A percentile compares a stretch with the other conserved stretches of the same genome.
These are phyloP conservation scores for Camellia oleifera DNA, from an alignment of 179 eudicot genomes.

Conservation along the genomic window DNA sequence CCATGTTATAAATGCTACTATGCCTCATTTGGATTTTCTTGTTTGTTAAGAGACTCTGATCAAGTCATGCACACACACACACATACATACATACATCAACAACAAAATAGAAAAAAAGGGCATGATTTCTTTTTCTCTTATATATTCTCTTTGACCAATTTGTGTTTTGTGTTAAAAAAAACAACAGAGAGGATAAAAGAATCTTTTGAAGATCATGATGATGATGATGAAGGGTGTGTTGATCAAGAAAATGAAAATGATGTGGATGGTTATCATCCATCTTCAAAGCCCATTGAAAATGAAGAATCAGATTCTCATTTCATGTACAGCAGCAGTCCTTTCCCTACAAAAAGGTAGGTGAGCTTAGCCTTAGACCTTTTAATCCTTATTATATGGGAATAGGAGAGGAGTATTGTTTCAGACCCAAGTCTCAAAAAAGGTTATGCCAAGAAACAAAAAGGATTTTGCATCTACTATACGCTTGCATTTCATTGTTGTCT, in stretches of 20 bases:
- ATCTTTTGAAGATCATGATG: slow-evolving; percentile 27
- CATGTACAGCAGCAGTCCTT: slow-evolving; percentile 25
- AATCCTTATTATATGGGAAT: too few species aligned
- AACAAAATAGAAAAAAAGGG: neutral
- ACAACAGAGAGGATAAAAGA: slow-evolving; percentile 37
- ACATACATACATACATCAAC: too few species aligned
- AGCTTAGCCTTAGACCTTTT: neutral
- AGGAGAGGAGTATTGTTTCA: neutral
- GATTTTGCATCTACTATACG: slow-evolving; percentile 8
- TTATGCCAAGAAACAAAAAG: slow-evolving; percentile 18
- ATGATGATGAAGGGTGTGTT: slow-evolving; percentile 19
- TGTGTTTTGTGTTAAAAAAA: slow-evolving; percentile 18
- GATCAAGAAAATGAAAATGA: slow-evolving; percentile 17
- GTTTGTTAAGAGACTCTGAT: neutral
- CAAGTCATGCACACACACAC: neutral
- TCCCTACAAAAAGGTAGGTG: slow-evolving; percentile 44
- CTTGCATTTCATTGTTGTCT: too few species aligned
- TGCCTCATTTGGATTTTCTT: neutral
- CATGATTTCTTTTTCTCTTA: neutral
- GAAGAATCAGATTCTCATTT: slow-evolving; percentile 28
- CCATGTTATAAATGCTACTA: neutral
- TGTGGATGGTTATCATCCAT: slow-evolving; percentile 7
- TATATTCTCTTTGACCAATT: neutral
- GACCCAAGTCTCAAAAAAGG: slow-evolving; percentile 16
- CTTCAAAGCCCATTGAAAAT: slow-evolving; percentile 12